Evolutionary conservation across 176 grass and related monocot species (phyloP), one percentile per base, ranked within the genome.

Genomic region (Metroxylon sagu): DNA sequence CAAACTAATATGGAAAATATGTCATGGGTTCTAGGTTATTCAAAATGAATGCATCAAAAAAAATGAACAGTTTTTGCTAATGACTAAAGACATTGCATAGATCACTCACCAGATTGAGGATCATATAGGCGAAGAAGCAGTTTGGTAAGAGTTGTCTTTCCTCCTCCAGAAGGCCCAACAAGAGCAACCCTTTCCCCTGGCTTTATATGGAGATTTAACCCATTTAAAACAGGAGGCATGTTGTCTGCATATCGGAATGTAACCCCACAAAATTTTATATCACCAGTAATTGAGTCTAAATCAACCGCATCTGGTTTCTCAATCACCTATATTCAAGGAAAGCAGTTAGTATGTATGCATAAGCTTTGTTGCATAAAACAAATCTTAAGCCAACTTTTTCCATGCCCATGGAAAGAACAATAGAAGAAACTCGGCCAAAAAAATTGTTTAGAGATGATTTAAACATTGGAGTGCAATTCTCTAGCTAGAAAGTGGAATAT

Each of bases 121-220:
- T 87, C 77, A 76, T 87, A 93, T 25, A 93, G 77, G 19, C 84
- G 79, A 54, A 87, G 83, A 35, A 93, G 77, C 43, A 93, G 65
- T 80, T 93, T 93, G 74, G 76, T 74, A 77, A 93, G 77, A 69
- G 84, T 93, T 54, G 80, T 81, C 78, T 93, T 87, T 26, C 84
- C 89, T 68, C 89, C 83, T 68, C 89, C 89, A 30, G 89, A 93
- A 29, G 89, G 84, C 58, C 84, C 84, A 18, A 87, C 70, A 28
- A 93, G 59, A 66, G 84, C 83, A 75, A 93, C 79, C 59, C 64
- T 84, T 75, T 93, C 89, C 66, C 89, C 80, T 14, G 74, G 67
- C 50, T 17, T 81, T 59, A 87, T 79, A 83, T 81, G 84, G 60
- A 93, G 76, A 70, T 78, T 74, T 35, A 84, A 10, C 0, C 67